Evolutionary conservation across 495 filamentous ascomycete species (phyloP), one percentile per base, ranked within the genome.

Genomic region (Extremus antarcticus): DNA sequence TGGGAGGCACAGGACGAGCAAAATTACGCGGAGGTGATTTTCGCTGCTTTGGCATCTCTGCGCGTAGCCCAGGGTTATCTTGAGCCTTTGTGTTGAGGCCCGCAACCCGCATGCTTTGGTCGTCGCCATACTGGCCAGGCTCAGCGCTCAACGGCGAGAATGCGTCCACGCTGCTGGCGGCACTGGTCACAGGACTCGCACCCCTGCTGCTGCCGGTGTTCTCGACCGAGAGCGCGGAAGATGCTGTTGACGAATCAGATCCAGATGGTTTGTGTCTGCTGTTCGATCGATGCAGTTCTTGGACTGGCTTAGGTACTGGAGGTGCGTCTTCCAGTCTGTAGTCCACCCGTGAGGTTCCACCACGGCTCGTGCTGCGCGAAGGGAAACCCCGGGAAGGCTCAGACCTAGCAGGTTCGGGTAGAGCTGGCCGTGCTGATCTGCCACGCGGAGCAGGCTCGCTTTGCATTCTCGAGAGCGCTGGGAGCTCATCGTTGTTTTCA

Each of bases 161-260:
- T 1, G 49, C 22, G 20, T 62, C 59, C 3, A 62, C 19, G 35
- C 59, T 62, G 38, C 59, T 62, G 1, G 59, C 59, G 3, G 50
- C 59, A 50, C 59, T 62, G 8, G 22, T 25, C 1, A 62, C 51
- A 13, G 59, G 59, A 43, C 59, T 62, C 3, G 29, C 47, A 3
- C 55, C 55, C 13, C 46, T 47, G 45, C 43, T 62, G 51, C 47
- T 62, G 45, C 43, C 45, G 40, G 40, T 58, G 25, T 46, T 19
- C 1, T 35, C 47, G 4, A 54, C 3, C 10, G 62, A 61, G 16
- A 13, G 43, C 15, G 41, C 47, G 4, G 62, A 59, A 16, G 58
- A 64, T 19, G 35, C 56, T 16, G 48, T 56, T 23, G 62, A 64
- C 4, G 62, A 61, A 1, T 50, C 56, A 2, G 62, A 64, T 25